Conservation (phyloP, 805 yeast species). For the Candida morakotiae region DNA sequence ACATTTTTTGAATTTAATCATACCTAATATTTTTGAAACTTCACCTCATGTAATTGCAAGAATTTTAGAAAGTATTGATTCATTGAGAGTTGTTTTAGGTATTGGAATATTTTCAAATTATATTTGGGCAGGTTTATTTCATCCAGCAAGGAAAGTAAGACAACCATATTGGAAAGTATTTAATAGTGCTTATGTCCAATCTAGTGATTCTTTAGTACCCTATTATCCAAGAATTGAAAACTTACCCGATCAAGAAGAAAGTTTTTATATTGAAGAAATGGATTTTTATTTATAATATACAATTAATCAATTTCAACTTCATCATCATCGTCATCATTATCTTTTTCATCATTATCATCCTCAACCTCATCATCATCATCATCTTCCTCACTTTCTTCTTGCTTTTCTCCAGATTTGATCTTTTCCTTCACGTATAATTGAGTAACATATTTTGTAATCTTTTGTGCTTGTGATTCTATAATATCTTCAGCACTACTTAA, state of each 20-base stretch:
- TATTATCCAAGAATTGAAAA: constrained; percentile 62
- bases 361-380: constrained; percentile 29
- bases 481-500: constrained; percentile 27
- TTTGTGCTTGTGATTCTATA: constrained; percentile 50
- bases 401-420: constrained; percentile 11
- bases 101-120: constrained; percentile 72
- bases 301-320: not conserved
- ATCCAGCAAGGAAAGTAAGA: constrained; percentile 87
- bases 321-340: constrained; percentile 6
- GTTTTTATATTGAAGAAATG: constrained; percentile 45
- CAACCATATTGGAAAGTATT: constrained; percentile 80
- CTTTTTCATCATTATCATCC: constrained; percentile 26
- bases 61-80: constrained; percentile 75
- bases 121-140: constrained; percentile 84
- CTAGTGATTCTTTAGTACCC: constrained; percentile 75
- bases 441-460: constrained; percentile 44
- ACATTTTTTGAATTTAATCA: constrained; percentile 72
- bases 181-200: constrained; percentile 71
- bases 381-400: constrained; percentile 11
- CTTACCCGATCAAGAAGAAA: constrained; percentile 17
- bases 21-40: constrained; percentile 90
- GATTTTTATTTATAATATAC: constrained; percentile 36
- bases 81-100: constrained; percentile 69
- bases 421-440: constrained; percentile 33
- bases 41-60: constrained; percentile 92